phyloP scores from a whole-genome alignment of 2,329 filamentous ascomycete species.

The Neonectria sp. region DNA sequence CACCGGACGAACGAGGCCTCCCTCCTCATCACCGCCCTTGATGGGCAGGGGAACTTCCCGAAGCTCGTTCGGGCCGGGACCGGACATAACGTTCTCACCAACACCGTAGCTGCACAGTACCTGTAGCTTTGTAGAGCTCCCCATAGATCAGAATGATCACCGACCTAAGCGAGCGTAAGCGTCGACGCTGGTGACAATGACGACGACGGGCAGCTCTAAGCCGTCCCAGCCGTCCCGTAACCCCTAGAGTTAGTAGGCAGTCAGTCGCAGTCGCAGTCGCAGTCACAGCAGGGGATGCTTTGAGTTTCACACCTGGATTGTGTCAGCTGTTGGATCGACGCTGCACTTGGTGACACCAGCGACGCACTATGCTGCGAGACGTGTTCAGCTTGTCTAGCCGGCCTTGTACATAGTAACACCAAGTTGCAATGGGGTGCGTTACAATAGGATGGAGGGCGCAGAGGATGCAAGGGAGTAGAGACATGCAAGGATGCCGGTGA shows the following conservation, averaged over 20 bases:
- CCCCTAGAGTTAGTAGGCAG: constrained; percentile 13
- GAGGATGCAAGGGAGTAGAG: constrained; percentile 38
- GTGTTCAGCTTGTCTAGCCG: constrained; percentile 13
- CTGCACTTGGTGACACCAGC: constrained; percentile 26
- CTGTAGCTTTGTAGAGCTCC: neutral
- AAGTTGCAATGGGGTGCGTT: neutral
- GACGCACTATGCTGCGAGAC: constrained; percentile 25
- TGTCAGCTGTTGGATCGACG: constrained; percentile 34
- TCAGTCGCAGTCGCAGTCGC: neutral
- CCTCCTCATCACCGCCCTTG: neutral
- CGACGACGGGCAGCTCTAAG: constrained; percentile 17
- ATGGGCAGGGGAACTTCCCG: constrained; percentile 20
- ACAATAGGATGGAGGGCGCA: neutral
- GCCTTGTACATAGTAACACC: constrained; percentile 3
- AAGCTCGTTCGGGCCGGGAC: constrained; percentile 19
- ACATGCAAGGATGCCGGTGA: constrained; percentile 42
- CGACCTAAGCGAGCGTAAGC: constrained; percentile 18
- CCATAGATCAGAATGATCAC: constrained; percentile 22
- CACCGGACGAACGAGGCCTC: constrained; percentile 11
- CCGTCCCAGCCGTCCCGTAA: constrained; percentile 12
- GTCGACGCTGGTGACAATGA: constrained; percentile 12
- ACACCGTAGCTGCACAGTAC: neutral
- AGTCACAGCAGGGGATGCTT: constrained; percentile 8
- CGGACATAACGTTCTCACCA: constrained; percentile 21
- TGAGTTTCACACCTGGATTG: constrained; percentile 17